Base-by-base conservation (phyloP, 805 yeast genomes). In the Phaffomyces thermotolerans region DNA sequence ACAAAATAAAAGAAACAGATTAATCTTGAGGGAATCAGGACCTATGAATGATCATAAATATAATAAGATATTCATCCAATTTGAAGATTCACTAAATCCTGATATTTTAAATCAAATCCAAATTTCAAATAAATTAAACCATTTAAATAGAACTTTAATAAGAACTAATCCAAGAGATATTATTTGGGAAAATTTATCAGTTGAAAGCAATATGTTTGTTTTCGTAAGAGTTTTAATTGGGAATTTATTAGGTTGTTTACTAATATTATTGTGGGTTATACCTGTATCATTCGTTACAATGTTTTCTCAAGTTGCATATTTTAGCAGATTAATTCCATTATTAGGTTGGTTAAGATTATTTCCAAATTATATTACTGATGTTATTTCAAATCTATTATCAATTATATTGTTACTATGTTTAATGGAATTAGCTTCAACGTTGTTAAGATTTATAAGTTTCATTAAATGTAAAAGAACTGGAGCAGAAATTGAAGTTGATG, bases 271-370 rank as follows among this genome's bases (percentile, higher is more conserved):
- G 2, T 89, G 95, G 81, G 85, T 87, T 1, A 60, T 88, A 2
- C 96, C 96, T 0, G 91, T 88, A 1, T 87, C 95, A 0, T 71
- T 84, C 45, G 78, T 87, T 15, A 89, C 91, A 1, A 63, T 87
- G 27, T 64, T 89, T 0, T 78, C 95, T 0, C 95, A 88, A 52
- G 66, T 81, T 3, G 86, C 90, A 0, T 73, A 79, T 48, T 58
- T 85, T 39, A 73, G 82, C 0, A 69, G 72, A 23, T 63, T 82
- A 39, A 62, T 84, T 23, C 93, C 95, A 0, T 69, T 75, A 30
- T 60, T 83, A 29, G 58, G 67, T 1, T 76, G 84, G 77, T 50
- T 84, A 10, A 68, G 75, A 36, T 59, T 62, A 1, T 58, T 78
- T 5, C 90, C 95, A 0, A 68, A 66, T 22, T 66, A 72, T 18